Evolutionary conservation across 768 basidiomycete genomes (phyloP).

Genomic region (Russula olivacea): DNA sequence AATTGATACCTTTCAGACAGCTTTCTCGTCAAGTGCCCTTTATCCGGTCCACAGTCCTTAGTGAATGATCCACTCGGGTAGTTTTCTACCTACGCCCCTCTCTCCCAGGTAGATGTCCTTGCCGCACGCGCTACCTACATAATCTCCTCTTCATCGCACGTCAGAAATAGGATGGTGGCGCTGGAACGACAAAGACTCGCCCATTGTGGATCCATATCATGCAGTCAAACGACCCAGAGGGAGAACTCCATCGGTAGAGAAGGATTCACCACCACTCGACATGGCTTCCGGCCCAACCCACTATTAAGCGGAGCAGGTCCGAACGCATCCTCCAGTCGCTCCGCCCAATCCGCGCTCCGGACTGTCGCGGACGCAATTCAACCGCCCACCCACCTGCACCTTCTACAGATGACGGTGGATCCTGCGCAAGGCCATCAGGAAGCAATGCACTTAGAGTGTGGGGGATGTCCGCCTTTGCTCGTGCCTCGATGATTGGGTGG

Average conservation of each 20-base stretch:
- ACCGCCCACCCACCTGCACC: conserved; percentile 1
- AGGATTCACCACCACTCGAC: conserved; percentile 9
- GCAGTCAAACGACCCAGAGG: background rate
- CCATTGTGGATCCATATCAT: conserved; percentile 19
- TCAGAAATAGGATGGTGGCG: background rate
- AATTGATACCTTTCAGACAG: background rate
- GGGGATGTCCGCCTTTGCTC: conserved; percentile 18
- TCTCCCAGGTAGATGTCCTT: conserved; percentile 10
- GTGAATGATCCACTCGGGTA: conserved; percentile 8
- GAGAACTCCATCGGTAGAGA: background rate
- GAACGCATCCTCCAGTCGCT: conserved; percentile 20
- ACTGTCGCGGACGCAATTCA: conserved; percentile 8
- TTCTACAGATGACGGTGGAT: background rate
- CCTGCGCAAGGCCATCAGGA: conserved; percentile 8
- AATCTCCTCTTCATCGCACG: conserved; percentile 16
- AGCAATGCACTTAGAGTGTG: conserved; percentile 12
- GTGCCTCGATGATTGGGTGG: conserved; percentile 12
- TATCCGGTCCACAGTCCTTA: conserved; percentile 17
- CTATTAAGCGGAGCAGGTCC: conserved; percentile 20
- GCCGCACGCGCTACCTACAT: conserved; percentile 18
- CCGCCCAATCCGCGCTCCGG: conserved; percentile 13
- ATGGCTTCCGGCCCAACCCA: conserved; percentile 19
- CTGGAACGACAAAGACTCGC: conserved; percentile 1
- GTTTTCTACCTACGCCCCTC: conserved; percentile 5
- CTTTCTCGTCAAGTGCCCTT: conserved; percentile 19